Conservation (phyloP, 352 stramenopile species). For the Ochromonadaceae sp. region DNA sequence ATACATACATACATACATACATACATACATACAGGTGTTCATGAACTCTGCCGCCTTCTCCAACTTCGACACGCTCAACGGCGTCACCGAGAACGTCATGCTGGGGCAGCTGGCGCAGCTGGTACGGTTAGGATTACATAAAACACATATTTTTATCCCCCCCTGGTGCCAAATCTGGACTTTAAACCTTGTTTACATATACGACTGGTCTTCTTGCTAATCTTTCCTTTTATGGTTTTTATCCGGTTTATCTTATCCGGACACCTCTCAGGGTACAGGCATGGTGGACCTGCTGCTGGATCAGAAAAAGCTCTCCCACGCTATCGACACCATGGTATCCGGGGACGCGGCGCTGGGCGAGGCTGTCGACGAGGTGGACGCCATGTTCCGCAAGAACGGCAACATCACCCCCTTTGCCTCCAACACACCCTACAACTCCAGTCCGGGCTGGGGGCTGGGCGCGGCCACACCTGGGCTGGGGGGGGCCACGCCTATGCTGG, state of each 20-base stretch:
- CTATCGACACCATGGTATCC: conserved; percentile 88
- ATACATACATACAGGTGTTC: too few relatives aligned
- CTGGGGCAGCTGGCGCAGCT: conserved; percentile 62
- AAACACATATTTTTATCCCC: too few relatives aligned
- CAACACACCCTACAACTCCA: neutral
- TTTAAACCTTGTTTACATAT: too few relatives aligned
- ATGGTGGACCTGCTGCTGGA: conserved; percentile 95
- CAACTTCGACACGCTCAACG: conserved; percentile 87
- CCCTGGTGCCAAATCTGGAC: too few relatives aligned
- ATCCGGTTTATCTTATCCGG: too few relatives aligned
- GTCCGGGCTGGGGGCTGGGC: neutral
- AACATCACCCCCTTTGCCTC: neutral
- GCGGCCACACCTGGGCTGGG: neutral
- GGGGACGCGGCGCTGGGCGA: conserved; percentile 66
- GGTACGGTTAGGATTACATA: too few relatives aligned
- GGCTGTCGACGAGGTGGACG: neutral
- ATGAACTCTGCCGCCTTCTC: conserved; percentile 96
- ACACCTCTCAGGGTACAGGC: conserved; percentile 66
- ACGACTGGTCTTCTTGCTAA: conserved; percentile 2
- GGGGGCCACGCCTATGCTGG: neutral
- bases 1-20: too few relatives aligned
- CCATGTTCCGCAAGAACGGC: neutral
- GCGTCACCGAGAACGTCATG: conserved; percentile 96
- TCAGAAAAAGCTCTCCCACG: conserved; percentile 89
- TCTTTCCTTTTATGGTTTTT: neutral